Conservation (phyloP, 768 basidiomycete species). For the Tulasnella sp. region DNA sequence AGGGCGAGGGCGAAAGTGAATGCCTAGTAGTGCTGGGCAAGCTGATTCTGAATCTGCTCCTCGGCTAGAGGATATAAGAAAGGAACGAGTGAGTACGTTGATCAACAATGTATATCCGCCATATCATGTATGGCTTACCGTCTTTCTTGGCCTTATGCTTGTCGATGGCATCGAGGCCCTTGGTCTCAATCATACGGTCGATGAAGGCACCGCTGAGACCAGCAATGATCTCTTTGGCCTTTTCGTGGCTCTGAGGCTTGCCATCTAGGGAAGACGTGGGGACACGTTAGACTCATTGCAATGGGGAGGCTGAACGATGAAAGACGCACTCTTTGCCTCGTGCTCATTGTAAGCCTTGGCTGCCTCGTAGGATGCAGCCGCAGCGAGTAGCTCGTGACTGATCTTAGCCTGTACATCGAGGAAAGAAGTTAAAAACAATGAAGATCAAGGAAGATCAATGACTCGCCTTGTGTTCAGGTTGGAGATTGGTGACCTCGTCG, state of each 20-base stretch:
- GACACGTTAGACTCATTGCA: background rate
- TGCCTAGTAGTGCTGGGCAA: background rate
- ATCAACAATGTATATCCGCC: background rate
- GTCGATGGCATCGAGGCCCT: conserved; percentile 7
- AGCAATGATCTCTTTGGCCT: conserved; percentile 15
- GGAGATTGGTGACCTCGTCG: too few relatives aligned
- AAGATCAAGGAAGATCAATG: too few relatives aligned
- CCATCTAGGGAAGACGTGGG: conserved; percentile 6
- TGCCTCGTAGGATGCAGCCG: conserved; percentile 17
- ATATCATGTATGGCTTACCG: background rate
- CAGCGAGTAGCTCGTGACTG: conserved; percentile 15
- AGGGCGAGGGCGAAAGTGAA: too few relatives aligned
- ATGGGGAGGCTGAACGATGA: background rate
- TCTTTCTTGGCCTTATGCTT: conserved; percentile 7
- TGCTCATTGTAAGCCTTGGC: conserved; percentile 16
- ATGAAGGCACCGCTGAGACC: background rate
- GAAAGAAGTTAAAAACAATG: too few relatives aligned
- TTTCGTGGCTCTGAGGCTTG: conserved; percentile 1
- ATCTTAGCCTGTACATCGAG: conserved; percentile 12
- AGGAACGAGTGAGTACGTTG: too few relatives aligned
- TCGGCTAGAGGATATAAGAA: background rate
- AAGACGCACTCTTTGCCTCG: background rate
- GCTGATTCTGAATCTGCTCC: background rate
- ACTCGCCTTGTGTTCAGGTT: too few relatives aligned
- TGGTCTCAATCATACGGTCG: conserved; percentile 10